A percentile compares a stretch with the other conserved stretches of the same genome.
Conservation (phyloP, 1,284 basidiomycete species). For the Marasmius fiardii region DNA sequence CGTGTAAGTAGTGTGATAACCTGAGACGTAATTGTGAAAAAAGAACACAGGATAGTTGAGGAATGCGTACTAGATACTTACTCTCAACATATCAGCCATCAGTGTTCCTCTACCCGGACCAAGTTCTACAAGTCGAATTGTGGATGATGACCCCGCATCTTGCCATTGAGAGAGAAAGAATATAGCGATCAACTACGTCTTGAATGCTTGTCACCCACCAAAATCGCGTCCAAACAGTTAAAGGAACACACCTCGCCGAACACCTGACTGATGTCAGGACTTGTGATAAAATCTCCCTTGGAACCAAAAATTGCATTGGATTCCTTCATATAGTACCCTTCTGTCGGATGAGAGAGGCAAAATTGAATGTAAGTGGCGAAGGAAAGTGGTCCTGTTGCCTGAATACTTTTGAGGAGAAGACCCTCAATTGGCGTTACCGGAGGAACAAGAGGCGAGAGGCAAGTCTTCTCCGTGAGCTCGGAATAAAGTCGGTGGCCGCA, state of each 20-base stretch:
- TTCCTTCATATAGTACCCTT: slow-evolving; percentile 88
- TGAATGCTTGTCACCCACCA: slow-evolving; percentile 24
- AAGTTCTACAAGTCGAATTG: slow-evolving; percentile 82
- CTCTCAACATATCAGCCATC: slow-evolving; percentile 87
- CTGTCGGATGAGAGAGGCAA: slow-evolving; percentile 81
- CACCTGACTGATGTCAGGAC: slow-evolving; percentile 94
- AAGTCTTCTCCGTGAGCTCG: too few relatives aligned
- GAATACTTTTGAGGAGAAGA: slow-evolving; percentile 1
- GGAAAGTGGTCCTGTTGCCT: slow-evolving; percentile 87
- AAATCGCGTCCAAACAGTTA: slow-evolving; percentile 28
- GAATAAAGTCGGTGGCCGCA: too few relatives aligned
- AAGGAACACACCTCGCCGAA: slow-evolving; percentile 83
- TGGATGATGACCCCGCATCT: slow-evolving; percentile 45
- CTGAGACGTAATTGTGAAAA: slow-evolving; percentile 27
- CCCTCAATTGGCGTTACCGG: not conserved
- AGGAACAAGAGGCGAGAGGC: not conserved
- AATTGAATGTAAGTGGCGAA: slow-evolving; percentile 87
- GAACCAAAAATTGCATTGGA: slow-evolving; percentile 78
- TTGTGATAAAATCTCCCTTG: slow-evolving; percentile 93
- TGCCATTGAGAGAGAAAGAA: slow-evolving; percentile 87
- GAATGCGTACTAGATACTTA: slow-evolving; percentile 33
- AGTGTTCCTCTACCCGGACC: slow-evolving; percentile 95
- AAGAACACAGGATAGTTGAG: slow-evolving; percentile 11
- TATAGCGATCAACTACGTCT: slow-evolving; percentile 71
- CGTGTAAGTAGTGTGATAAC: slow-evolving; percentile 51